Evolutionary conservation across 805 yeast species (phyloP), one percentile per base, ranked within the genome.

Genomic region (Grigorovia jiainica): DNA sequence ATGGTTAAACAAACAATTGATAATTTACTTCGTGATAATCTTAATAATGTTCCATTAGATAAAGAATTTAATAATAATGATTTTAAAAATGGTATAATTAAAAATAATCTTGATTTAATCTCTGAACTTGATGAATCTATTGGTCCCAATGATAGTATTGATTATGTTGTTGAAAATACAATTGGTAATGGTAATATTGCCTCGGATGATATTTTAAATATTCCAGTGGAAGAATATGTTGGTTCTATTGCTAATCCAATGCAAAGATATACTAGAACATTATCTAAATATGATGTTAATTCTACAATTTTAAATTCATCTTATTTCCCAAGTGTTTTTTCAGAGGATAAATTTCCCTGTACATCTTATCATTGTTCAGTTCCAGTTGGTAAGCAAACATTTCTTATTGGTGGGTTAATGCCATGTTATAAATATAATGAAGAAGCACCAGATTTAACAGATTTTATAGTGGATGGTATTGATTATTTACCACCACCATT

Each of bases 401-500:
- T 61, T 45, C 44, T 66, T 0, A 45, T 67, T 18, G 81, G 81
- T n/a, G 82, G 82, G 0, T 49, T 70, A 24, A 43, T 54, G 24
- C 59, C 61, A 20, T 51, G 50, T 15, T 50, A 51, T 35, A 44
- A 47, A 9, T 54, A 52, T 18, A 52, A 54, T 20, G 55, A 57
- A 23, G 54, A 50, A 23, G 51, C 57, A 2, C 58, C 62, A 5
- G 51, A 58, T 65, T 34, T 71, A 49, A 49, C 58, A 47, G 51
- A 64, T 52, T 48, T 62, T 59, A 39, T 50, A 51, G 53, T 66
- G 40, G 55, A 70, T 54, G 58, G 75, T 60, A 42, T 57, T 2
- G 40, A 50, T 54, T 66, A 65, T 45, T 63, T 72, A 42, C 78
- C 72, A 2, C 61, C 68, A 3, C 79, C 80, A 0, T 49, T 76